Percentiles rank a stretch among this genome's conserved stretches.
phyloP scores from a whole-genome alignment of 257 asterid genomes.

The Agastache rugosa region DNA sequence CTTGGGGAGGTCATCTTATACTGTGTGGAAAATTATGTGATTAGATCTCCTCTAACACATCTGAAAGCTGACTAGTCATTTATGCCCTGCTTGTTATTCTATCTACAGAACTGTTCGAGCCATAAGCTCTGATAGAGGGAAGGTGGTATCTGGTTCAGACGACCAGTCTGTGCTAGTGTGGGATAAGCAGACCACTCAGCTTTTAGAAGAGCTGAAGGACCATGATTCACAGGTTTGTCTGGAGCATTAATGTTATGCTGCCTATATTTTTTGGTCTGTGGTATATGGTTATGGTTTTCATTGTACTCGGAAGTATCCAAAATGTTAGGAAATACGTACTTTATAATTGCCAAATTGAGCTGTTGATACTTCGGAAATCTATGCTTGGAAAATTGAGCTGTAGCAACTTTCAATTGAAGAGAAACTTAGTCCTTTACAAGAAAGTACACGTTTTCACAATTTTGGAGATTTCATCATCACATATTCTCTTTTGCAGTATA shows the following conservation, averaged over 20 bases:
- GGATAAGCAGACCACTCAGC: slow-evolving; percentile 97
- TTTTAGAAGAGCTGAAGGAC: slow-evolving; percentile 91
- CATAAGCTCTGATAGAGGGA: slow-evolving; percentile 92
- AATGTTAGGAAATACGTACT: neutral
- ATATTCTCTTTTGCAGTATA: neutral
- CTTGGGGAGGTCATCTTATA: slow-evolving; percentile 8
- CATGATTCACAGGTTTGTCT: slow-evolving; percentile 79
- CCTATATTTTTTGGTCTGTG: slow-evolving; percentile 11
- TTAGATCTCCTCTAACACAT: slow-evolving; percentile 6
- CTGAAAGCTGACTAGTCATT: slow-evolving; percentile 30
- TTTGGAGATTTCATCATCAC: neutral
- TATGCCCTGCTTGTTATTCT: slow-evolving; percentile 28
- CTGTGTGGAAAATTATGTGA: slow-evolving; percentile 4
- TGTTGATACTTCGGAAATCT: slow-evolving; percentile 5
- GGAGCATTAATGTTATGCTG: slow-evolving; percentile 27
- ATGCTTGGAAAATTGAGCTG: neutral
- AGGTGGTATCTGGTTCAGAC: slow-evolving; percentile 97
- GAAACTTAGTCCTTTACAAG: neutral
- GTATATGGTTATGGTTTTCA: neutral
- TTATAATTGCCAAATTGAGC: slow-evolving; percentile 15
- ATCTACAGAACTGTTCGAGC: slow-evolving; percentile 83
- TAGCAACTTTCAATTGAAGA: neutral
- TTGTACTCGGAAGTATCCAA: slow-evolving; percentile 15
- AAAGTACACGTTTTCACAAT: neutral
- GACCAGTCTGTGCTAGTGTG: slow-evolving; percentile 93